Conservation (phyloP, 164 flowering plant genomes). For the Stephania cephalantha region DNA sequence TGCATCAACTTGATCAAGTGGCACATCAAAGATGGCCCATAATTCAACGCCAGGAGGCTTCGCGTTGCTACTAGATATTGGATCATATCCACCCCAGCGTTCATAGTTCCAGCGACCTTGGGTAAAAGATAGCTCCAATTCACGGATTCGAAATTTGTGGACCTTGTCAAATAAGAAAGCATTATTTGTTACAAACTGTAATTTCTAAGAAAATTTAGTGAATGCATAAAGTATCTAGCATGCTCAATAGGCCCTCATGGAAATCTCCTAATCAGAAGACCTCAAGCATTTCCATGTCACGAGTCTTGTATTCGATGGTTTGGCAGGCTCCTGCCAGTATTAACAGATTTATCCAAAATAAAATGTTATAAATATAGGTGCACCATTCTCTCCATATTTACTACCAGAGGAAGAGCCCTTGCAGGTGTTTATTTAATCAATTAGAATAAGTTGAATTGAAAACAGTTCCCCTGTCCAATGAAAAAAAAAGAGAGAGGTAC, state of each 20-base stretch:
- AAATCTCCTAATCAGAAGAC: background rate
- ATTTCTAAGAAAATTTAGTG: background rate
- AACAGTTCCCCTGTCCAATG: no score
- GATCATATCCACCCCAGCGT: constrained; percentile 91
- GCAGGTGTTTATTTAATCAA: background rate
- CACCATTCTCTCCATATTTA: background rate
- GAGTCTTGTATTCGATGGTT: background rate
- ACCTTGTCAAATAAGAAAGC: constrained; percentile 45
- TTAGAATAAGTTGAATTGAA: background rate
- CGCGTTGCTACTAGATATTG: constrained; percentile 71
- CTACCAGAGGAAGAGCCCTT: background rate
- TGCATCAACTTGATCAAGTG: constrained; percentile 66
- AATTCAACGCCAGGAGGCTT: constrained; percentile 98
- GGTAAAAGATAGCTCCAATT: constrained; percentile 93
- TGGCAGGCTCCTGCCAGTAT: constrained; percentile 1
- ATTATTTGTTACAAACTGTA: background rate
- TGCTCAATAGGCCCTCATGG: background rate
- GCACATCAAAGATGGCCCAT: constrained; percentile 93
- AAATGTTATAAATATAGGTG: no score
- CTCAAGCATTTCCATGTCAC: background rate
- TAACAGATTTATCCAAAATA: background rate
- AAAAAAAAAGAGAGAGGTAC: background rate
- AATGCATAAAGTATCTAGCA: background rate
- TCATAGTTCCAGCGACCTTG: constrained; percentile 99
- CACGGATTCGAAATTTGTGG: constrained; percentile 62